Evolutionary conservation across 352 stramenopile genomes (phyloP), one percentile per base, ranked within the genome.

Genomic region (Phytophthora aleatoria): DNA sequence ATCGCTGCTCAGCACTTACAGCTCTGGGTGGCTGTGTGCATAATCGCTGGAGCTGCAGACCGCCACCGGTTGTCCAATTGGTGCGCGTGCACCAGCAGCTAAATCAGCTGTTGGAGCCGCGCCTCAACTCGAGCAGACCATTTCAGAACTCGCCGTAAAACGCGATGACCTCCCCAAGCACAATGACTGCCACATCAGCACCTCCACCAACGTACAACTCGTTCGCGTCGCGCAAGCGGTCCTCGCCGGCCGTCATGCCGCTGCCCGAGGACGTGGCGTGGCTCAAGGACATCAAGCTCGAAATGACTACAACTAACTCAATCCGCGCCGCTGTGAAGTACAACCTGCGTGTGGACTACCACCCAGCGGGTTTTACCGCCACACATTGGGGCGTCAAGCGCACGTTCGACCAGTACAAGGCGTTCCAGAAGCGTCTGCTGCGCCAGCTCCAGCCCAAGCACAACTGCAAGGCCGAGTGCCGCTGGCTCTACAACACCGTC

Each of bases 401-500:
- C 10, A 67, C 67, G 33, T 78, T 81, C 28, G 75, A 85, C 31
- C 73, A 84, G 55, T 84, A 80, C 56, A 63, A 63, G 16, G 51
- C 51, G 20, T 81, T 90, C 56, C 81, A 88, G 61, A 71, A 84
- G 54, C 70, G 70, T 15, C 61, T 90, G 31, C 61, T 87, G 11
- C 61, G 61, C 30, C 63, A 73, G 49, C 67, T 90, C 30, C 59
- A 79, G 57, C 73, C 75, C 52, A 81, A 81, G 31, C 83, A 92
- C 62, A 70, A 58, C 31, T 92, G 83, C 64, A 79, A 77, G 47
- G 76, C 80, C 47, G 79, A 90, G 45, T 92, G 83, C 67, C 70
- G 65, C 10, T 92, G 73, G 75, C 69, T 92, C 20, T 74, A 84
- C 71, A 77, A 53, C 50, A 83, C 81, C 28, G 52, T 88, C 35